Evolutionary conservation across 23 red algal species (phyloP).

Genomic region (Gracilaria caudata): DNA sequence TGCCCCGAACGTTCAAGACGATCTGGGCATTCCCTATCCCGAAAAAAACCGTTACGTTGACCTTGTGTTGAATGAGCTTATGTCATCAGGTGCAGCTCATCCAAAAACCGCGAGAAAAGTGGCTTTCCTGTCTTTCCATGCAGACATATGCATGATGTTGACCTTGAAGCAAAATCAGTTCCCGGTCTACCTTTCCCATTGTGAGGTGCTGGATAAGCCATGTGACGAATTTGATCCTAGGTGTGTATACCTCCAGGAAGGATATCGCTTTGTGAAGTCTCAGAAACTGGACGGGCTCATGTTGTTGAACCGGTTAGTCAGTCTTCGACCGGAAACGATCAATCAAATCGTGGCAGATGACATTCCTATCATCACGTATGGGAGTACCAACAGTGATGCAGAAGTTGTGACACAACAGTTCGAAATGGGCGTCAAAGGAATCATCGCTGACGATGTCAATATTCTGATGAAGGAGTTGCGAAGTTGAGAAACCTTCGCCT

Average conservation of each 20-base stretch:
- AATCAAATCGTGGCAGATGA: slow-evolving; percentile 32
- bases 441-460: slow-evolving; percentile 92
- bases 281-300: slow-evolving; percentile 78
- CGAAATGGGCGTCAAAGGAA: slow-evolving; percentile 70
- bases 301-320: slow-evolving; percentile 77
- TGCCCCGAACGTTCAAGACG: slow-evolving; percentile 46
- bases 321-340: slow-evolving; percentile 5
- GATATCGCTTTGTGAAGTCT: slow-evolving; percentile 56
- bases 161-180: slow-evolving; percentile 82
- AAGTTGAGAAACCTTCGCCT: background rate
- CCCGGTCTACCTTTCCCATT: slow-evolving; percentile 85
- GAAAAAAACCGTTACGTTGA: slow-evolving; percentile 80
- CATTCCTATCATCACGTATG: slow-evolving; percentile 81
- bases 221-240: slow-evolving; percentile 80
- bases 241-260: slow-evolving; percentile 51
- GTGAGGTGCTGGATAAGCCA: slow-evolving; percentile 70
- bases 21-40: slow-evolving; percentile 59
- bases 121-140: slow-evolving; percentile 82
- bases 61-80: slow-evolving; percentile 65
- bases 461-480: slow-evolving; percentile 41
- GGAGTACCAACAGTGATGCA: slow-evolving; percentile 57
- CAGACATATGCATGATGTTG: slow-evolving; percentile 88
- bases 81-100: slow-evolving; percentile 28
- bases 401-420: slow-evolving; percentile 66
- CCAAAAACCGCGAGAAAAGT: slow-evolving; percentile 27